Evolutionary conservation across 2,329 filamentous ascomycete species (phyloP).

Genomic region (Xylaria sp.): DNA sequence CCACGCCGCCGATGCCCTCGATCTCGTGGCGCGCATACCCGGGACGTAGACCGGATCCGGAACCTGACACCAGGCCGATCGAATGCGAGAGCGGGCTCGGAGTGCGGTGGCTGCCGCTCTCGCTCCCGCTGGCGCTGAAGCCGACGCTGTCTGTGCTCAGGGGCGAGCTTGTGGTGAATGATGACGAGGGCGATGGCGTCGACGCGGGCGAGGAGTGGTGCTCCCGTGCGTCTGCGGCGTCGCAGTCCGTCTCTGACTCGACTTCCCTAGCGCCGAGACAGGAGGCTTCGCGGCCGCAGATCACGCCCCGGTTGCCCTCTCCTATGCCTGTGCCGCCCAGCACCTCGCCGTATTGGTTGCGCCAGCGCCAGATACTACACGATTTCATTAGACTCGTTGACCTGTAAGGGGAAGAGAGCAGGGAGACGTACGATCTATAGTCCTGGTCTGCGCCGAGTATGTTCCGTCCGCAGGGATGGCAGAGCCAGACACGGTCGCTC

Average conservation of each 20-base stretch:
- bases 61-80: slow-evolving; percentile 1
- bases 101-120: slow-evolving; percentile 36
- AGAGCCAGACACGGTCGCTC: slow-evolving; percentile 78
- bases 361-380: slow-evolving; percentile 84
- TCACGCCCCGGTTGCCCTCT: slow-evolving; percentile 86
- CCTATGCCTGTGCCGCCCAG: slow-evolving; percentile 87
- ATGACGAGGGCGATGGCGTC: slow-evolving; percentile 34
- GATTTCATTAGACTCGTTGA: slow-evolving; percentile 23
- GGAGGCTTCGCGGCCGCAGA: slow-evolving; percentile 80
- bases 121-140: slow-evolving; percentile 30
- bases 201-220: slow-evolving; percentile 39
- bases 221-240: slow-evolving; percentile 76
- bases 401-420: neutral
- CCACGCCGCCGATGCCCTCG: slow-evolving; percentile 86
- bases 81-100: slow-evolving; percentile 55
- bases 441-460: slow-evolving; percentile 70
- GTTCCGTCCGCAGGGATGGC: slow-evolving; percentile 80
- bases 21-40: slow-evolving; percentile 90
- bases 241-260: slow-evolving; percentile 86
- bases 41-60: slow-evolving; percentile 58
- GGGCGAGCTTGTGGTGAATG: slow-evolving; percentile 30
- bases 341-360: slow-evolving; percentile 82
- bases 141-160: slow-evolving; percentile 23
- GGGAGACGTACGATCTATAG: slow-evolving; percentile 62
- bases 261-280: slow-evolving; percentile 82